Conservation (phyloP, 192 early-diverging fungal genomes). For the Backusella parvicylindrica region DNA sequence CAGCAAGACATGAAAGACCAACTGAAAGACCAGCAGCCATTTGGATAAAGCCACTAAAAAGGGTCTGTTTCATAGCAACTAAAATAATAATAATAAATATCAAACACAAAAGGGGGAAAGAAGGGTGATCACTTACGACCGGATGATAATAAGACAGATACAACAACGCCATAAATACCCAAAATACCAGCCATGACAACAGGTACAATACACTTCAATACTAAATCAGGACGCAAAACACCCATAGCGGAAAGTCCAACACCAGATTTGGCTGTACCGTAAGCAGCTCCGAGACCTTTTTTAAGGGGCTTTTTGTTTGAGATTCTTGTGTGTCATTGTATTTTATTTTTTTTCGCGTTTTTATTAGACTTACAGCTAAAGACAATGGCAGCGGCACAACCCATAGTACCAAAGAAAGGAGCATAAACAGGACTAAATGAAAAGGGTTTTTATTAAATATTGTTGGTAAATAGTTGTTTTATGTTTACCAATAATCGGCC, state of each 20-base stretch:
- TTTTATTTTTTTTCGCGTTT: background rate
- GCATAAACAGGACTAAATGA: slow-evolving; percentile 78
- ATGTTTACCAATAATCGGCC: background rate
- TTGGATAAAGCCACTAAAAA: slow-evolving; percentile 83
- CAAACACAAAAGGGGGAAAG: background rate
- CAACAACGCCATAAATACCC: slow-evolving; percentile 97
- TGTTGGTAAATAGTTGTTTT: background rate
- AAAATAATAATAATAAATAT: slow-evolving; percentile 6
- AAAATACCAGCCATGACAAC: slow-evolving; percentile 99
- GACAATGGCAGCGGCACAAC: slow-evolving; percentile 87
- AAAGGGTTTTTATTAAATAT: background rate
- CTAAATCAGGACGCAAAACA: slow-evolving; percentile 89
- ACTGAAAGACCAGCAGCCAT: slow-evolving; percentile 91
- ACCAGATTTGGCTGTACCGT: slow-evolving; percentile 96
- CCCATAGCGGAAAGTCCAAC: slow-evolving; percentile 95
- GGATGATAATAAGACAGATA: slow-evolving; percentile 87
- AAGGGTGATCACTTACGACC: slow-evolving; percentile 48
- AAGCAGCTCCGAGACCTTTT: slow-evolving; percentile 90
- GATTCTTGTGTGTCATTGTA: background rate
- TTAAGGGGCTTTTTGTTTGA: background rate
- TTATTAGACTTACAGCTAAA: slow-evolving; percentile 74
- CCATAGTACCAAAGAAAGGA: slow-evolving; percentile 94
- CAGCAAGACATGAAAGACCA: slow-evolving; percentile 85
- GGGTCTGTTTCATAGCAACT: slow-evolving; percentile 40
- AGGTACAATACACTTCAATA: slow-evolving; percentile 87